Evolutionary conservation across 2,329 filamentous ascomycete genomes (phyloP).

Genomic region (Lachnellula subtilissima): DNA sequence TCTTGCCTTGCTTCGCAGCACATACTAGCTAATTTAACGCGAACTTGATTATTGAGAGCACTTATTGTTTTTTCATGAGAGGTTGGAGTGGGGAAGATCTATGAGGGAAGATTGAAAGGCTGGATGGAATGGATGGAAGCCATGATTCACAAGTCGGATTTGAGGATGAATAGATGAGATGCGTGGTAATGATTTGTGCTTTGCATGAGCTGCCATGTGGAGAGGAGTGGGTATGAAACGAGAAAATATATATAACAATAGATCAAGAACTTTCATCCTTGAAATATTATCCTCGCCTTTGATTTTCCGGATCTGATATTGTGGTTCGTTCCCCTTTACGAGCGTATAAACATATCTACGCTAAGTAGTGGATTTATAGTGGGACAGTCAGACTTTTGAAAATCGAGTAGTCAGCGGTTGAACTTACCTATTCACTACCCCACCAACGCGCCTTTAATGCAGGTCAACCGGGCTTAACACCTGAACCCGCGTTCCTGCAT

Average conservation of each 20-base stretch:
- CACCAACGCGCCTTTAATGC: neutral
- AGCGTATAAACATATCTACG: neutral
- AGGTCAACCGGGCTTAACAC: neutral
- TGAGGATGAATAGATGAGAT: conserved; percentile 4
- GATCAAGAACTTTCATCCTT: neutral
- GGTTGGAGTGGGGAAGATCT: neutral
- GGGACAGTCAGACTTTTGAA: too few relatives aligned
- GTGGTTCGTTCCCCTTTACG: neutral
- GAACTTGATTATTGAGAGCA: neutral
- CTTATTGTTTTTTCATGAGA: neutral
- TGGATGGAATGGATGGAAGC: neutral
- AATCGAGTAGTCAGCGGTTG: neutral
- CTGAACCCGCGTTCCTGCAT: neutral
- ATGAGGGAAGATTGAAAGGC: neutral
- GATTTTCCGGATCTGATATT: neutral
- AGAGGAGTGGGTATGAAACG: neutral
- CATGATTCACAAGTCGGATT: neutral
- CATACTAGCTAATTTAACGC: neutral
- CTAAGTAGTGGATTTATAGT: too few relatives aligned
- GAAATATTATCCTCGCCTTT: neutral
- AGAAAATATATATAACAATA: neutral
- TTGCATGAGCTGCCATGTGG: neutral
- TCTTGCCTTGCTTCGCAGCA: neutral
- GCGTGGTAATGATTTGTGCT: neutral
- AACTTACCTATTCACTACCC: neutral